Evolutionary conservation across 2,329 filamentous ascomycete species (phyloP), one percentile per base, ranked within the genome.

Genomic region (Grosmannia serpens): DNA sequence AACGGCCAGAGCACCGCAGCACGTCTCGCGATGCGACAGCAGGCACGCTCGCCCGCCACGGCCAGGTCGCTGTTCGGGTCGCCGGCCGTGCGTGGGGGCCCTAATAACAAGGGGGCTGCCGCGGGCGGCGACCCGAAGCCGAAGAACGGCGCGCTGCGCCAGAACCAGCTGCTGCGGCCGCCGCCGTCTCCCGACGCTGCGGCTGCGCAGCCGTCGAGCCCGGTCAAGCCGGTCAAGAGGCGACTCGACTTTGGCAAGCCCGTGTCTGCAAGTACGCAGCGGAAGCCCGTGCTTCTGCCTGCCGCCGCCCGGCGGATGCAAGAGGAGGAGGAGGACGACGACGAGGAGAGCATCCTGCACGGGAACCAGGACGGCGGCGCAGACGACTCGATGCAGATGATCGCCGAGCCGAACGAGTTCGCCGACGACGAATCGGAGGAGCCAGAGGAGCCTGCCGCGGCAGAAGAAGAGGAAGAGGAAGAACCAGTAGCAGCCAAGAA

Each of bases 11-110:
- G 72, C 26, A 35, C 71, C 76, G 65, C 72, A 72, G 68, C 70
- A 22, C 78, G 76, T 53, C 70, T 73, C 22, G 72, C 81, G 64
- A 63, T 78, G 11, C 76, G 77, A 47, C 75, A 74, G 47, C 75
- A 74, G 56, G 73, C 73, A 52, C 71, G 74, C 59, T 88, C 85
- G 2, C 86, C 86, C 1, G 75, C 80, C 58, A 88, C 86, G 1
- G 75, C 80, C 58, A 88, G 87, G 70, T 85, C 85, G 4, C 73
- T 77, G 38, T 75, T 83, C 29, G 73, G 75, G 15, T 82, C 80
- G 2, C 86, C 86, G 0, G 83, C 86, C 29, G 78, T 82, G 61
- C 78, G 64, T 55, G 53, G 53, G 15, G 53, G 54, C 10, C 49
- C 56, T 10, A 27, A 26, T 24, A 52, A 53, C 51, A 33, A 29